These are phyloP conservation scores for Candida nanaspora DNA, from an alignment of 805 yeast species.

Conservation along the genomic window DNA sequence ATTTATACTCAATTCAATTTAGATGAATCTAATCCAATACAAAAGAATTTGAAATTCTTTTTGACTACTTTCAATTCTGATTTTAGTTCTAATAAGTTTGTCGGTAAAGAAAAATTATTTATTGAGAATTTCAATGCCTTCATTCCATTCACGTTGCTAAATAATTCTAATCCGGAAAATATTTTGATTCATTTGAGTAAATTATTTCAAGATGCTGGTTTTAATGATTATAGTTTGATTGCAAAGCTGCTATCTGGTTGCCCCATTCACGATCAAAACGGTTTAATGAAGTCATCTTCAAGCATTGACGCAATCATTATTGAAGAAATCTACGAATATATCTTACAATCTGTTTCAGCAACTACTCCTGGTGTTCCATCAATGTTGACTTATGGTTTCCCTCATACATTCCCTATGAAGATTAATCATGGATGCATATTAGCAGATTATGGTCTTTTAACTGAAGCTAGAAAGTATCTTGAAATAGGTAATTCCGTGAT, in stretches of 20 bases:
- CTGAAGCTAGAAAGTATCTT: constrained; percentile 56
- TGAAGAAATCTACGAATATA: constrained; percentile 66
- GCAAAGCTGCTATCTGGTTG: constrained; percentile 26
- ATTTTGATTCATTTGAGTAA: constrained; percentile 27
- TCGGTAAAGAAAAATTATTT: constrained; percentile 21
- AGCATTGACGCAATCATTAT: constrained; percentile 42
- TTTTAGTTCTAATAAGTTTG: constrained; percentile 9
- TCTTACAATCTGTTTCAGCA: constrained; percentile 23
- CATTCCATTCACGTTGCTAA: constrained; percentile 23
- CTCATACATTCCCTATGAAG: constrained; percentile 54
- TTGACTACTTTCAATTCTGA: constrained; percentile 16
- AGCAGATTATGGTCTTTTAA: constrained; percentile 56
- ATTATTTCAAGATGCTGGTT: constrained; percentile 28
- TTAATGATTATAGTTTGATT: constrained; percentile 31
- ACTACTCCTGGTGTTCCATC: constrained; percentile 24
- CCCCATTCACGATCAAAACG: constrained; percentile 16
- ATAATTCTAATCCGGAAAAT: constrained; percentile 15
- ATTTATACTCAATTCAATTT: constrained; percentile 15
- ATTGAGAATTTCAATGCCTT: constrained; percentile 21
- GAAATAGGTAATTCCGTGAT: constrained; percentile 40
- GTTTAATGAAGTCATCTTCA: constrained; percentile 5
- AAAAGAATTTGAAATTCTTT: constrained; percentile 23
- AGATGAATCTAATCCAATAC: constrained; percentile 12
- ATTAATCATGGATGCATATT: constrained; percentile 60
- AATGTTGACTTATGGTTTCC: constrained; percentile 25